phyloP scores from a whole-genome alignment of 169 alveolate genomes.

The Plasmodium gonderi region DNA sequence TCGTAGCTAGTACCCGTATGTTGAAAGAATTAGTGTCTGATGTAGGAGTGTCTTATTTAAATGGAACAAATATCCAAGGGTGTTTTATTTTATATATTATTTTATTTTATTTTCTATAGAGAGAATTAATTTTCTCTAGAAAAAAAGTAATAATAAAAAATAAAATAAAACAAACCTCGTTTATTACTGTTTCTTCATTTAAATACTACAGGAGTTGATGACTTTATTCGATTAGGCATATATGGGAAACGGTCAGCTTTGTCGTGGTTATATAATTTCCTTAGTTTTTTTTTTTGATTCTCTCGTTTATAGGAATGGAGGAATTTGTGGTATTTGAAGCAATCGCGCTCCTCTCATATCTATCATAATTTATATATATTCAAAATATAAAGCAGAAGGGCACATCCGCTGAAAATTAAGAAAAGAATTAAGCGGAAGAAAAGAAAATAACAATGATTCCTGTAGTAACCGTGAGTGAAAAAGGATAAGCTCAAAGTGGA shows the following conservation, averaged over 20 bases:
- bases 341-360: background rate
- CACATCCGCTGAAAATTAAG: slow-evolving; percentile 92
- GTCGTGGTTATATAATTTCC: background rate
- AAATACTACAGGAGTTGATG: too few species aligned
- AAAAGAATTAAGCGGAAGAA: slow-evolving; percentile 94
- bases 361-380: background rate
- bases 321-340: background rate
- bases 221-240: too few species aligned
- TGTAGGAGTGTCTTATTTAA: background rate
- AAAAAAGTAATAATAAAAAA: too few species aligned
- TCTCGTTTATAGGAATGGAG: slow-evolving; percentile 3
- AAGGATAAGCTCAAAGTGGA: slow-evolving; percentile 91
- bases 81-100: too few species aligned
- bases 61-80: too few species aligned
- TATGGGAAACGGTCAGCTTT: background rate
- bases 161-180: too few species aligned
- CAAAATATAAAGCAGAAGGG: slow-evolving; percentile 78
- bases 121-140: too few species aligned
- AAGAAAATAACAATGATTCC: slow-evolving; percentile 85
- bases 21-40: background rate
- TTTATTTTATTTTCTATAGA: too few species aligned
- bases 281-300: background rate
- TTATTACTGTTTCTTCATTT: too few species aligned
- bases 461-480: slow-evolving; percentile 94
- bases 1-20: background rate